Conservation (phyloP, 2,329 filamentous ascomycete genomes). For the Penicillium sp. region DNA sequence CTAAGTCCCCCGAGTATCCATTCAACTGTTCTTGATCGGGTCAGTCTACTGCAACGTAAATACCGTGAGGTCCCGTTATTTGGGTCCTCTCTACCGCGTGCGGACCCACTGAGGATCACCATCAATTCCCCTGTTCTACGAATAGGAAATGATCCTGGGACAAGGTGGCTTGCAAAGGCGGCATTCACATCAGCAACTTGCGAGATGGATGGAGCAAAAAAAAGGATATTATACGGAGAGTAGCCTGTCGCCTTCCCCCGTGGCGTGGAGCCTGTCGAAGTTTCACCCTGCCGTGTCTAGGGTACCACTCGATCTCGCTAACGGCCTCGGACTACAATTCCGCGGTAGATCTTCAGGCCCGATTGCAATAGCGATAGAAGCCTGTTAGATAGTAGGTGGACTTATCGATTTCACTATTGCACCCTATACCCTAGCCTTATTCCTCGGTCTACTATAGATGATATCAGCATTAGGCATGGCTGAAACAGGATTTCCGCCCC, state of each 20-base stretch:
- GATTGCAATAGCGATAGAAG: slow-evolving; percentile 17
- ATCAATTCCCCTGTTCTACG: slow-evolving; percentile 6
- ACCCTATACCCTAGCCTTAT: neutral
- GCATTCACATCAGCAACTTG: slow-evolving; percentile 2
- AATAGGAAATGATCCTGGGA: slow-evolving; percentile 7
- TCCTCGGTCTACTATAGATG: neutral
- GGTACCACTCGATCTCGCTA: slow-evolving; percentile 17
- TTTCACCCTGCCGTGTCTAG: slow-evolving; percentile 11
- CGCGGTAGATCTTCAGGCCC: slow-evolving; percentile 22
- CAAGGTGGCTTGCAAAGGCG: slow-evolving; percentile 2
- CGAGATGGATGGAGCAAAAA: neutral
- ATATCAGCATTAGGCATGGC: slow-evolving; percentile 2
- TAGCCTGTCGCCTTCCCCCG: too few relatives aligned
- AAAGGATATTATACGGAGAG: neutral
- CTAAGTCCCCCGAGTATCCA: slow-evolving; percentile 1
- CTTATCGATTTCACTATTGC: neutral
- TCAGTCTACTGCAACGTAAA: slow-evolving; percentile 11
- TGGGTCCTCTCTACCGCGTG: slow-evolving; percentile 10
- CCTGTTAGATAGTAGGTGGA: neutral
- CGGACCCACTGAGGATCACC: slow-evolving; percentile 14
- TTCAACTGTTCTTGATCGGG: neutral
- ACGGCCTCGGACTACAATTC: slow-evolving; percentile 16
- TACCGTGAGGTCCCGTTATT: slow-evolving; percentile 9
- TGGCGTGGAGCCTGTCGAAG: neutral
- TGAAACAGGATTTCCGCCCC: slow-evolving; percentile 18